Conservation (phyloP, 768 basidiomycete genomes). For the Suillus placidus region DNA sequence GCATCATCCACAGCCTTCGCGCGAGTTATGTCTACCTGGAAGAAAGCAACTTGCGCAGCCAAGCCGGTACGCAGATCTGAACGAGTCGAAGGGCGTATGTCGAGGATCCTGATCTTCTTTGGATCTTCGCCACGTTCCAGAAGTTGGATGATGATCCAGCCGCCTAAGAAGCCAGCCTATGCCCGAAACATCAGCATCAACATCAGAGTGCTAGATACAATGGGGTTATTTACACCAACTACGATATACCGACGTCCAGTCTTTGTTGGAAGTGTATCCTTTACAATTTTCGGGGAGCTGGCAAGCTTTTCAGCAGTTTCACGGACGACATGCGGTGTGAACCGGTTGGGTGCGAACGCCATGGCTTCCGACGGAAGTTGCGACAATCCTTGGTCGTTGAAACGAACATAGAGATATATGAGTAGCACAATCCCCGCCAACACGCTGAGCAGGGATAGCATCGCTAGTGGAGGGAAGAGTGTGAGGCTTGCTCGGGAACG, state of each 20-base stretch:
- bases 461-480: slow-evolving; percentile 8
- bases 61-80: slow-evolving; percentile 55
- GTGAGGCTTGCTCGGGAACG: background rate
- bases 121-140: slow-evolving; percentile 74
- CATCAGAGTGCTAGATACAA: background rate
- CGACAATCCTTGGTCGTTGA: slow-evolving; percentile 60
- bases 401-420: slow-evolving; percentile 41
- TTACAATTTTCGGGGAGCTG: slow-evolving; percentile 36
- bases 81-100: slow-evolving; percentile 64
- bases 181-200: background rate
- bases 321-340: slow-evolving; percentile 46
- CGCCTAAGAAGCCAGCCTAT: slow-evolving; percentile 75
- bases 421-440: slow-evolving; percentile 12
- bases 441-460: slow-evolving; percentile 20
- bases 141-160: slow-evolving; percentile 75
- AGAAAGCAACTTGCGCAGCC: slow-evolving; percentile 56
- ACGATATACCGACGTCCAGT: slow-evolving; percentile 79
- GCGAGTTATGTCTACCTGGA: slow-evolving; percentile 61
- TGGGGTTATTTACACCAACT: slow-evolving; percentile 56
- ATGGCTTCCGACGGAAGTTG: slow-evolving; percentile 49
- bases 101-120: slow-evolving; percentile 62
- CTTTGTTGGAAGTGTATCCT: slow-evolving; percentile 58
- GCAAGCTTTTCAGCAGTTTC: slow-evolving; percentile 41
- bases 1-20: slow-evolving; percentile 55
- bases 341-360: slow-evolving; percentile 54